Conservation (phyloP, 1,284 basidiomycete species). For the Apiotrichum akiyoshidainum region DNA sequence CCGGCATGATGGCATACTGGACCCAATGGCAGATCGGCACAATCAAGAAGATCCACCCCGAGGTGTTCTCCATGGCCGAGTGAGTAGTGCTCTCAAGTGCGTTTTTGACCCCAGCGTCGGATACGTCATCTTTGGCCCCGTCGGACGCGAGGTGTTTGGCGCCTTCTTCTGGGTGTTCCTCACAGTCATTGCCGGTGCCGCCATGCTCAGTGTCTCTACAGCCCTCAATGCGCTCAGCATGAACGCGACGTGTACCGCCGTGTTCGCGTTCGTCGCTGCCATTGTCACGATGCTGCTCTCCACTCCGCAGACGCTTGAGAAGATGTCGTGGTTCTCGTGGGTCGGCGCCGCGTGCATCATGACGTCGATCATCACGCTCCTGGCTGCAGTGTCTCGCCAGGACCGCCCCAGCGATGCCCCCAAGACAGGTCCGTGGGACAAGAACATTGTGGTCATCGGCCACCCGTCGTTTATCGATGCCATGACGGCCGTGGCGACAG, state of each 20-base stretch:
- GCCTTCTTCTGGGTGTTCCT: conserved; percentile 29
- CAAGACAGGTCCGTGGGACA: conserved; percentile 31
- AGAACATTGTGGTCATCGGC: conserved; percentile 32
- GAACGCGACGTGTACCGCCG: conserved; percentile 34
- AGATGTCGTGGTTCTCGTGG: conserved; percentile 40
- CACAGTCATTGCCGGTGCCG: conserved; percentile 20
- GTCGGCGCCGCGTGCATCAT: conserved; percentile 31
- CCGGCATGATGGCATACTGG: conserved; percentile 17
- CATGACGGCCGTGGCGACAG: conserved; percentile 27
- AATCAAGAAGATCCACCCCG: conserved; percentile 25
- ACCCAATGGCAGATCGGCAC: conserved; percentile 22
- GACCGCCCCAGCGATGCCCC: conserved; percentile 44
- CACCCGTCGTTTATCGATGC: conserved; percentile 30
- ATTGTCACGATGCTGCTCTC: conserved; percentile 24
- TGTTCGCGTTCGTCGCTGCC: conserved; percentile 28
- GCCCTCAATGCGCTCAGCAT: conserved; percentile 39
- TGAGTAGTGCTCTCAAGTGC: conserved; percentile 12
- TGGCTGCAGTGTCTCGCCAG: conserved; percentile 39
- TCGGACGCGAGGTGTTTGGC: conserved; percentile 38
- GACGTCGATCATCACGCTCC: conserved; percentile 34
- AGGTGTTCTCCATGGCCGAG: conserved; percentile 26
- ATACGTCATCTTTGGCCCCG: conserved; percentile 29
- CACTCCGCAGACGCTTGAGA: conserved; percentile 32
- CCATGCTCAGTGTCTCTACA: conserved; percentile 32
- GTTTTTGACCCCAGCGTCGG: neutral